Conservation (phyloP, 2,329 filamentous ascomycete species). For the Periconia digitata region DNA sequence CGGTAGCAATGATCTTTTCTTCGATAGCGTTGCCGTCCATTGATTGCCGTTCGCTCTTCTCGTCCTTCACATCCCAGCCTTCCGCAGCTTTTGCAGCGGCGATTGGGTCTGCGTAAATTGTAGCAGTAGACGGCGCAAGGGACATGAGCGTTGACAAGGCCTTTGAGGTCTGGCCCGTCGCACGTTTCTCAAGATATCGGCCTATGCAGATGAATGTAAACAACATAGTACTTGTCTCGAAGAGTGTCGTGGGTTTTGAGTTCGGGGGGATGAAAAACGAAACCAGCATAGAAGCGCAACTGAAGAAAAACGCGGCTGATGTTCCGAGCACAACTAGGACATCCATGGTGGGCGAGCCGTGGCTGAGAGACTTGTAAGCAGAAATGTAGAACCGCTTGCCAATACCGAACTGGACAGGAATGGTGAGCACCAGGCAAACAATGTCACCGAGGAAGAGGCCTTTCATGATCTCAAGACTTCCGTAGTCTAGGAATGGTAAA, state of each 20-base stretch:
- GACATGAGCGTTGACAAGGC: slow-evolving; percentile 95
- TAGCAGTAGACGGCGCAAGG: slow-evolving; percentile 92
- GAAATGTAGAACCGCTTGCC: slow-evolving; percentile 91
- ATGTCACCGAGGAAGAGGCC: slow-evolving; percentile 89
- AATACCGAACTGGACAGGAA: slow-evolving; percentile 95
- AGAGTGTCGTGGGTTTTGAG: slow-evolving; percentile 80
- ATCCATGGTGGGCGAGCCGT: slow-evolving; percentile 95
- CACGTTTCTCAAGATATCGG: slow-evolving; percentile 87
- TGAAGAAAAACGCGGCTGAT: slow-evolving; percentile 95
- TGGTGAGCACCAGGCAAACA: slow-evolving; percentile 78
- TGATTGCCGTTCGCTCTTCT: slow-evolving; percentile 48
- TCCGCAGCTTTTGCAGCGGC: slow-evolving; percentile 90
- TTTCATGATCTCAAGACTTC: slow-evolving; percentile 64
- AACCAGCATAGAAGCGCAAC: slow-evolving; percentile 80
- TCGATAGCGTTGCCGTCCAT: slow-evolving; percentile 66
- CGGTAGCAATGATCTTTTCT: slow-evolving; percentile 85
- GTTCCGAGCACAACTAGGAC: slow-evolving; percentile 93
- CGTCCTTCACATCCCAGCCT: slow-evolving; percentile 61
- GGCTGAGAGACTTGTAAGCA: slow-evolving; percentile 89
- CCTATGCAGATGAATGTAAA: slow-evolving; percentile 94
- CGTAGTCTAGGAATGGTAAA: slow-evolving; percentile 74
- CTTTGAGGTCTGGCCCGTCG: slow-evolving; percentile 94
- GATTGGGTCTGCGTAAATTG: slow-evolving; percentile 92
- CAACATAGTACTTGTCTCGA: slow-evolving; percentile 97
- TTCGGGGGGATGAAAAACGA: slow-evolving; percentile 77